Conservation (phyloP, 768 basidiomycete species). For the Rhizopogon vesiculosus region DNA sequence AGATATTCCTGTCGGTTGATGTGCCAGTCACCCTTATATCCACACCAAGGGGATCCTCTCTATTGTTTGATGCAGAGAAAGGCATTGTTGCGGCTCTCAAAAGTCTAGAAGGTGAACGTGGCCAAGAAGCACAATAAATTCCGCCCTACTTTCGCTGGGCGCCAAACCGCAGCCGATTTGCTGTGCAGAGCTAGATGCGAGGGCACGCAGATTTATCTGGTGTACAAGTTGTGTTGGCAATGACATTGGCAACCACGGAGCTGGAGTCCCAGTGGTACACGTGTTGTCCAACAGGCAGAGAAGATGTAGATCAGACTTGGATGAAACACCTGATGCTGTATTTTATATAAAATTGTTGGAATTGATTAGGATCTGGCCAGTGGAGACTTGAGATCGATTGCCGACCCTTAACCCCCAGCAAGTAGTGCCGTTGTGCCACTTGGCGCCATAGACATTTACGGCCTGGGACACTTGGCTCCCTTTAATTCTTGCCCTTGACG, state of each 20-base stretch:
- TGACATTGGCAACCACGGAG: not conserved
- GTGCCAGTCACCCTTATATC: slow-evolving; percentile 33
- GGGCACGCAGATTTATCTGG: not conserved
- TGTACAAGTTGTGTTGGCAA: not conserved
- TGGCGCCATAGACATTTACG: slow-evolving; percentile 6
- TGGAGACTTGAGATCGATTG: slow-evolving; percentile 10
- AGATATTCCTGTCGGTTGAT: slow-evolving; percentile 75
- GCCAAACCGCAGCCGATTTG: not conserved
- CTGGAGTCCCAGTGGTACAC: not conserved
- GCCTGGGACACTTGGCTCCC: slow-evolving; percentile 9
- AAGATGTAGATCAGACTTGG: not conserved
- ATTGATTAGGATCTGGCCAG: slow-evolving; percentile 5
- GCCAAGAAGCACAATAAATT: not conserved
- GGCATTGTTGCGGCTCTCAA: slow-evolving; percentile 47
- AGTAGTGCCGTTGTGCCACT: slow-evolving; percentile 12
- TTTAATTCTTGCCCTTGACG: slow-evolving; percentile 11
- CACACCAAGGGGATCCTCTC: slow-evolving; percentile 41
- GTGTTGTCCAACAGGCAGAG: not conserved
- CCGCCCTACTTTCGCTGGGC: not conserved
- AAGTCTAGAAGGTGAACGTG: slow-evolving; percentile 21
- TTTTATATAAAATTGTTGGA: not conserved
- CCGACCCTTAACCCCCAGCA: slow-evolving; percentile 27
- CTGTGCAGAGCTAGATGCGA: not conserved
- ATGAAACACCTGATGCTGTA: not conserved
- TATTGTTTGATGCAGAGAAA: slow-evolving; percentile 57